Conservation (phyloP, 2,329 filamentous ascomycete species). For the Neonectria sp. region DNA sequence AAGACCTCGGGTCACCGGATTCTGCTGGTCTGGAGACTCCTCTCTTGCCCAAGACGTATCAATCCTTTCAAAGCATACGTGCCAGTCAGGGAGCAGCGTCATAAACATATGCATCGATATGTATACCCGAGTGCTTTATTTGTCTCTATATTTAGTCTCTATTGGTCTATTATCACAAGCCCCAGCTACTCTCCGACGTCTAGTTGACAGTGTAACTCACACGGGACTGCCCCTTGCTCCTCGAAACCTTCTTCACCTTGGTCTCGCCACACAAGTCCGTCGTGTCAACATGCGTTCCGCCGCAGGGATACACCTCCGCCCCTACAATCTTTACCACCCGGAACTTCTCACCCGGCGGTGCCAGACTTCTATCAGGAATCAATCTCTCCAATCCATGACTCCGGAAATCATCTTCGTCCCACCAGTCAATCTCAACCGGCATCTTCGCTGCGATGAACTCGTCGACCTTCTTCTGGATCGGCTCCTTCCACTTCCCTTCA, state of each 20-base stretch:
- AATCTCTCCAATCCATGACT: conserved; percentile 68
- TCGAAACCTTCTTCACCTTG: conserved; percentile 74
- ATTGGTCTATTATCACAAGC: not conserved
- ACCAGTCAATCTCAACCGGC: conserved; percentile 75
- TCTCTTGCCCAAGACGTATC: not conserved
- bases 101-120: not conserved
- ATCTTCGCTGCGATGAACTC: conserved; percentile 69
- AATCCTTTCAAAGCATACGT: conserved; percentile 3
- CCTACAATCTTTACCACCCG: conserved; percentile 79
- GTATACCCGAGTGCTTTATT: not conserved
- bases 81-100: not conserved
- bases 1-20: not conserved
- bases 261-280: conserved; percentile 73
- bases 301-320: conserved; percentile 80
- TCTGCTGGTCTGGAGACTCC: not conserved
- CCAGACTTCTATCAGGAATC: conserved; percentile 62
- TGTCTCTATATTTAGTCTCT: not conserved
- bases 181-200: not conserved
- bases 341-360: conserved; percentile 64
- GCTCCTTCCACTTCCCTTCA: conserved; percentile 72
- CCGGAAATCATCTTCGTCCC: conserved; percentile 74
- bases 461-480: conserved; percentile 74
- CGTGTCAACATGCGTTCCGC: conserved; percentile 79
- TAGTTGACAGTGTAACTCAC: conserved; percentile 43
- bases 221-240: conserved; percentile 44